Evolutionary conservation across 1,139 yeast genomes (phyloP).

Genomic region (Suhomyces wounanorum): DNA sequence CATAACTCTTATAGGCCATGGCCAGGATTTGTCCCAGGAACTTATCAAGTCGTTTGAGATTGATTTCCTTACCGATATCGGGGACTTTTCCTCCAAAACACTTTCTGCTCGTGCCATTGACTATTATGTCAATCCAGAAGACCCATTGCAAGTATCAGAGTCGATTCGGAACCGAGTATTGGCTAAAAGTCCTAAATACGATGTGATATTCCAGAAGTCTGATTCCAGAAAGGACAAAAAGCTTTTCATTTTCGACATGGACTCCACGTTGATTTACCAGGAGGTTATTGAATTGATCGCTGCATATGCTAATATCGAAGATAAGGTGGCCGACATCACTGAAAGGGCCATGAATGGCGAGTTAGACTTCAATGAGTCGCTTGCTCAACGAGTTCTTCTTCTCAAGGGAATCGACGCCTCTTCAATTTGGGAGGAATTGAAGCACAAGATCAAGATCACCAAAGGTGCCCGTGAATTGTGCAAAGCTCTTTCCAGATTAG

Average conservation of each 20-base stretch:
- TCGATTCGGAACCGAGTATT: slow-evolving; percentile 10
- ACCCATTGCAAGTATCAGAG: slow-evolving; percentile 11
- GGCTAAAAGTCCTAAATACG: slow-evolving; percentile 21
- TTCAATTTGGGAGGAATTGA: slow-evolving; percentile 76
- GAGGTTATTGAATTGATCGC: slow-evolving; percentile 97
- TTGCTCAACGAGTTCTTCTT: slow-evolving; percentile 71
- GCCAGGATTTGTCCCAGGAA: slow-evolving; percentile 3
- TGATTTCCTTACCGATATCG: neutral
- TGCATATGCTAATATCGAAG: slow-evolving; percentile 77
- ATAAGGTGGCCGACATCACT: slow-evolving; percentile 77
- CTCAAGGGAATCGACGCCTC: slow-evolving; percentile 78
- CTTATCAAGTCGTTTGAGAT: slow-evolving; percentile 3
- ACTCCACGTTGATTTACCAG: slow-evolving; percentile 92
- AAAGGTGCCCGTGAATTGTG: slow-evolving; percentile 80
- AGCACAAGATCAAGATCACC: slow-evolving; percentile 68
- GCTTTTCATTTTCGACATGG: slow-evolving; percentile 94
- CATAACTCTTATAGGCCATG: slow-evolving; percentile 9
- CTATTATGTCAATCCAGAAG: slow-evolving; percentile 12
- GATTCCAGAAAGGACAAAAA: slow-evolving; percentile 50
- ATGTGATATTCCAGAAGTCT: slow-evolving; percentile 37
- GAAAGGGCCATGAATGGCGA: slow-evolving; percentile 98
- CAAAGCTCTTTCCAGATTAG: slow-evolving; percentile 58
- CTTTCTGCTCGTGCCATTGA: slow-evolving; percentile 19
- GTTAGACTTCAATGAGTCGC: slow-evolving; percentile 83
- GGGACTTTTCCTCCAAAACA: slow-evolving; percentile 12